Evolutionary conservation across 1,284 basidiomycete species (phyloP), one percentile per base, ranked within the genome.

Genomic region (Trichosporon asahii): DNA sequence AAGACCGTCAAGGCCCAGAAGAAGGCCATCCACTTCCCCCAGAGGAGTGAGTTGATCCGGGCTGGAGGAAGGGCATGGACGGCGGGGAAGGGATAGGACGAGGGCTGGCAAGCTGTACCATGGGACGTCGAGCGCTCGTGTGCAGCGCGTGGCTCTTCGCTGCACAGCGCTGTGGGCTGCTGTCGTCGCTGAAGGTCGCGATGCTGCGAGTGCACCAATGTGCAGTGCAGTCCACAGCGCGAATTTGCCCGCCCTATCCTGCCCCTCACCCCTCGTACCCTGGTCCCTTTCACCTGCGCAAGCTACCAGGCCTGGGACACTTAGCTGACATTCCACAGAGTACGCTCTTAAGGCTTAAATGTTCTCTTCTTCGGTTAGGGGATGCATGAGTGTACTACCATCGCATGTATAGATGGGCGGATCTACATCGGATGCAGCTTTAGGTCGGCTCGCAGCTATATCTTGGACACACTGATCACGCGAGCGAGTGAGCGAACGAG

Each of bases 21-120:
- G 91, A 93, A 91, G 88, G 90, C 94, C 75, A 88, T 89, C 80
- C 95, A 97, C 88, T 98, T 98, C 89, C 93, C 93, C 80, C 77
- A 78, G 76, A 80, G 81, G 81, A 85, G 81, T 84, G 75, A 76
- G 81, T 80, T 7, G 35, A 18, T 9, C 14, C 15, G 57, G 6
- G 18, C 27, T 53, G 49, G 49, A 25, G 49, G 49, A 53, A n/a
- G 8, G 21, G 6, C 4, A 3, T 21, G 25, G n/a, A 29, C 29
- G 18, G 3, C 2, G 2, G 49, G 23, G 49, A 25, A 6, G 40
- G 49, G 49, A 18, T 18, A 18, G 49, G 49, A 18, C 40, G 5
- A n/a, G 49, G 23, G 8, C 6, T 5, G 49, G 49, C 21, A 23
- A 53, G 25, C 11, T 53, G 9, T 37, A 8, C 9, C 6, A 8